Conservation (phyloP, 495 filamentous ascomycete species). For the Penicillium cinerascens region DNA sequence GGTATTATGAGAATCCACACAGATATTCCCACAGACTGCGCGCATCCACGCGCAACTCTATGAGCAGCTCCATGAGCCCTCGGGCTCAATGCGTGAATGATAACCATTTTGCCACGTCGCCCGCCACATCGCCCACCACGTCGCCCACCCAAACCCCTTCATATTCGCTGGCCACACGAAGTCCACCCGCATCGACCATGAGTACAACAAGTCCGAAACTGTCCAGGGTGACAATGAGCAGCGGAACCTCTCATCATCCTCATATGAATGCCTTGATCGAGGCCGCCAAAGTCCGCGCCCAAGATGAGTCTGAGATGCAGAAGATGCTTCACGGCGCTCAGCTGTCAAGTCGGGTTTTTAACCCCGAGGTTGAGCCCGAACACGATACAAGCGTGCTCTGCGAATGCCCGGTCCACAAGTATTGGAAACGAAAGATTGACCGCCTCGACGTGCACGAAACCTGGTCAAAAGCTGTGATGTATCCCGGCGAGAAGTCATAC, state of each 20-base stretch:
- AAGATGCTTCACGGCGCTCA: constrained; percentile 36
- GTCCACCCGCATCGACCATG: not conserved
- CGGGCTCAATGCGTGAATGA: not conserved
- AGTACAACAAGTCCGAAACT: not conserved
- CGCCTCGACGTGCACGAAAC: constrained; percentile 36
- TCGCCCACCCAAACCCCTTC: not conserved
- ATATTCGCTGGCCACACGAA: not conserved
- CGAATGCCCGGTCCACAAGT: constrained; percentile 31
- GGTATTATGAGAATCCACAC: not conserved
- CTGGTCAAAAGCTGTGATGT: constrained; percentile 48
- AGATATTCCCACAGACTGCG: not conserved
- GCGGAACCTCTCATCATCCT: not conserved
- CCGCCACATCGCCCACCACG: not conserved
- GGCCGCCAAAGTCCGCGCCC: constrained; percentile 32
- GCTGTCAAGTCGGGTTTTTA: constrained; percentile 34
- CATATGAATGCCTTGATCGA: constrained; percentile 35
- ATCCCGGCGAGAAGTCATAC: constrained; percentile 45
- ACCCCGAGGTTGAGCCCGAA: constrained; percentile 48
- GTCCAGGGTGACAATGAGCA: not conserved
- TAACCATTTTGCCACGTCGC: not conserved
- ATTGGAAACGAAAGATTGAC: constrained; percentile 26
- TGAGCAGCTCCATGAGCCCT: not conserved
- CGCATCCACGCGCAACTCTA: not conserved
- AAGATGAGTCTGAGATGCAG: constrained; percentile 46
- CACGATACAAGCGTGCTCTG: constrained; percentile 34